These are phyloP conservation scores for Nicotiana sylvestris DNA, from an alignment of 257 asterid species.

Conservation along the genomic window DNA sequence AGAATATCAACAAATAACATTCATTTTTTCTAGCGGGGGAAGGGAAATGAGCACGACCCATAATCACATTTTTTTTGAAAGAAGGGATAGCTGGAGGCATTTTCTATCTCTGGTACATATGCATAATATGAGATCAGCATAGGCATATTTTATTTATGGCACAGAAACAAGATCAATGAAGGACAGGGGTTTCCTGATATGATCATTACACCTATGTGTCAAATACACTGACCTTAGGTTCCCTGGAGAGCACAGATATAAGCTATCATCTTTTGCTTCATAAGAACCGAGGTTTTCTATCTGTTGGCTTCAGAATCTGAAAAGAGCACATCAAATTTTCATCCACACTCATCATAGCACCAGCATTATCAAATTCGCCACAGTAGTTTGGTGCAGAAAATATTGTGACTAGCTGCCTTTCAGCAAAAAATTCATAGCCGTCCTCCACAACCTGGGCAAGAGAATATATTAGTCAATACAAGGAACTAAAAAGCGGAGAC, in stretches of 20 bases:
- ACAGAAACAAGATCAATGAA: neutral
- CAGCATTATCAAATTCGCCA: slow-evolving; percentile 37
- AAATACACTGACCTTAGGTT: slow-evolving; percentile 13
- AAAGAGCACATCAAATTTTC: slow-evolving; percentile 35
- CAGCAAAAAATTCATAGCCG: slow-evolving; percentile 32
- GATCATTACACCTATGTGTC: neutral
- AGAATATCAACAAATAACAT: neutral
- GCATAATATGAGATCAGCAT: neutral
- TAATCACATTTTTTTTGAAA: neutral
- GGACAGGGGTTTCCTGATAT: neutral
- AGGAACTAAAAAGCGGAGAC: neutral
- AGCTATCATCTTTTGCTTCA: slow-evolving; percentile 11
- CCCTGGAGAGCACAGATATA: neutral
- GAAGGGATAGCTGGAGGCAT: neutral
- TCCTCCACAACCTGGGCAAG: slow-evolving; percentile 33
- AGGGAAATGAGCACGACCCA: neutral
- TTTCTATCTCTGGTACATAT: neutral
- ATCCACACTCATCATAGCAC: slow-evolving; percentile 36
- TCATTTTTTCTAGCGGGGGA: neutral
- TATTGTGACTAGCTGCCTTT: slow-evolving; percentile 33
- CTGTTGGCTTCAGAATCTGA: slow-evolving; percentile 32
- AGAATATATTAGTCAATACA: neutral
- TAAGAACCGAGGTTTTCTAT: slow-evolving; percentile 26
- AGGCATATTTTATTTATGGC: neutral
- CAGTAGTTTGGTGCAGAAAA: slow-evolving; percentile 34